phyloP scores from a whole-genome alignment of 2,329 filamentous ascomycete genomes.

The Trichoderma harzianum region DNA sequence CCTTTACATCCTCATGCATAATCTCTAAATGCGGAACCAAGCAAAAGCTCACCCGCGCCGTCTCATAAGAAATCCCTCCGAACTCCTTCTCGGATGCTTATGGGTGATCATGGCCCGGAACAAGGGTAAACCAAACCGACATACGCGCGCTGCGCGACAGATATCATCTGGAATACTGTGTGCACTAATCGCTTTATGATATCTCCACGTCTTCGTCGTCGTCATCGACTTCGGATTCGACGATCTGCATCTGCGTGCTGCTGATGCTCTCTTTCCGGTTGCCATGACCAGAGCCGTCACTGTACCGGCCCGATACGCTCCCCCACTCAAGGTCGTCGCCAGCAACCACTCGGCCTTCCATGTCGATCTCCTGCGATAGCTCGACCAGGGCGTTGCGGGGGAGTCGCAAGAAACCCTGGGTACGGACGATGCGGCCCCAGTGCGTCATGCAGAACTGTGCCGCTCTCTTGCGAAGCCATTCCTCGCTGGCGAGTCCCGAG shows the following conservation, averaged over 20 bases:
- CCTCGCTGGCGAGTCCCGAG: conserved; percentile 82
- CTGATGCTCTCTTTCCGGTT: conserved; percentile 58
- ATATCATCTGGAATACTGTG: neutral
- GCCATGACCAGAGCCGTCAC: conserved; percentile 36
- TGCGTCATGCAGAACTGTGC: conserved; percentile 87
- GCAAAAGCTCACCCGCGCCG: neutral
- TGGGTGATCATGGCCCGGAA: neutral
- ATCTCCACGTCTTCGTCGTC: conserved; percentile 64
- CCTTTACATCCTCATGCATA: neutral
- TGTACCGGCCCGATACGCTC: conserved; percentile 45
- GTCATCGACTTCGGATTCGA: conserved; percentile 57
- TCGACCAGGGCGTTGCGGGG: conserved; percentile 80
- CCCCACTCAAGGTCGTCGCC: conserved; percentile 73
- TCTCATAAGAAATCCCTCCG: neutral
- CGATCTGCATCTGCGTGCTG: conserved; percentile 53
- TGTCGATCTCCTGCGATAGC: conserved; percentile 88
- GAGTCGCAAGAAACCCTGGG: conserved; percentile 77
- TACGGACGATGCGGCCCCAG: conserved; percentile 92
- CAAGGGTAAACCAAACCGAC: neutral
- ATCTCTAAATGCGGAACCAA: neutral
- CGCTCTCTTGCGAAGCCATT: conserved; percentile 87
- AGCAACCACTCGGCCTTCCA: conserved; percentile 84
- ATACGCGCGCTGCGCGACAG: conserved; percentile 1
- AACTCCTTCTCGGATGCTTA: neutral
- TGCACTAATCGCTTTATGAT: conserved; percentile 28